phyloP scores from a whole-genome alignment of 2,329 filamentous ascomycete genomes.

The Bipolaris sorokiniana region DNA sequence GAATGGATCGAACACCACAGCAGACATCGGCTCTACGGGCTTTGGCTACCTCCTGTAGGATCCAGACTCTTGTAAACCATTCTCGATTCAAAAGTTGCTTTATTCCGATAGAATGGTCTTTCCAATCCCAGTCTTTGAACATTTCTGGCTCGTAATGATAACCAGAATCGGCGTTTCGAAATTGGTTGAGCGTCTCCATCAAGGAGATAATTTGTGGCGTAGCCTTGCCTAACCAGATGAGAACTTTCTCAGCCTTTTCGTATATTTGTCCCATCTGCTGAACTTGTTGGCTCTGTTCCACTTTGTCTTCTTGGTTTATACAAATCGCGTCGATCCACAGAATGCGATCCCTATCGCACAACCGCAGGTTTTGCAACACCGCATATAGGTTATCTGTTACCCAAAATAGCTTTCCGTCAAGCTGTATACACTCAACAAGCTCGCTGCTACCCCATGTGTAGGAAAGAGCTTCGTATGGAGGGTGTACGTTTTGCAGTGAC shows the following conservation, averaged over 20 bases:
- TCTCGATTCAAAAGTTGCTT: background rate
- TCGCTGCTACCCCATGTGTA: background rate
- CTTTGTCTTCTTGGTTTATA: constrained; percentile 1
- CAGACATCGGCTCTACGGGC: constrained; percentile 19
- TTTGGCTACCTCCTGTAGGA: constrained; percentile 32
- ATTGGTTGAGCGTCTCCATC: background rate
- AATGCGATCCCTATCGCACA: background rate
- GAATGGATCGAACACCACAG: constrained; percentile 19
- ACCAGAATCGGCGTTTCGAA: background rate
- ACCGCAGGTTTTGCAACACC: background rate
- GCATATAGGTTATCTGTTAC: background rate
- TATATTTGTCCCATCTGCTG: background rate
- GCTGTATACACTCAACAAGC: background rate
- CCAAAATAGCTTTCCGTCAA: background rate
- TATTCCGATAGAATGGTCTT: background rate
- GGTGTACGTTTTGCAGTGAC: background rate
- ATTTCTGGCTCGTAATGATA: background rate
- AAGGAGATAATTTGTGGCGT: background rate
- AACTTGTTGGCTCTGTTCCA: background rate
- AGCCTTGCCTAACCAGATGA: background rate
- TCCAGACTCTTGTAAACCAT: constrained; percentile 33
- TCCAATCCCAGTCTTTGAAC: background rate
- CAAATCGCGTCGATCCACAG: background rate
- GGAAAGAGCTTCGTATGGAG: background rate
- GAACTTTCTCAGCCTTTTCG: background rate